Base-by-base conservation (phyloP, 2,329 filamentous ascomycete species). In the Clonostachys byssicola region DNA sequence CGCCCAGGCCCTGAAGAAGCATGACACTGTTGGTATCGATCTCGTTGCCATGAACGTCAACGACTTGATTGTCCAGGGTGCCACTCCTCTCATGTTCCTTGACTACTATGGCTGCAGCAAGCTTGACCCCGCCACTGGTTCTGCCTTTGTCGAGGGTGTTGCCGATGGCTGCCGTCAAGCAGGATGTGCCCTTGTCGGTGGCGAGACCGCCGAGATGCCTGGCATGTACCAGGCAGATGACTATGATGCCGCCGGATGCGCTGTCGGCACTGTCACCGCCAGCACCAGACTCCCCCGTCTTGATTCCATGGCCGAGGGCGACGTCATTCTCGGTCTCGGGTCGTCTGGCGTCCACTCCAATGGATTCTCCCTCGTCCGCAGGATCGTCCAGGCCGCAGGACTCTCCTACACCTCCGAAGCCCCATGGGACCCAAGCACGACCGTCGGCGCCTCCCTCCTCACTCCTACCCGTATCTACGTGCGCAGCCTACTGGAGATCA, bases 41-140 rank as follows among this genome's bases (percentile, higher is more conserved):
- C 80, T 99, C 35, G 94, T 99, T 5, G 94, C 94, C 55, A 97
- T 97, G 92, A 97, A 96, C 66, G 94, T 97, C 63, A 99, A 99
- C 67, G 94, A 99, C 61, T 78, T 99, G 0, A 86, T 99, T 45
- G 94, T 97, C 9, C 92, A 97, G 72, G 94, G 94, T 47, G 94
- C 94, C 12, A 89, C 94, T 56, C 92, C 94, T 3, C 78, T 97
- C 54, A 94, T 94, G 77, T 97, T 99, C 79, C 84, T 97, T 52
- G 94, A 99, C 73, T 97, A 95, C 78, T 96, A 95, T 70, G 92
- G 91, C 51, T 96, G 92, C 77, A 91, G 89, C 66, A 87, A 86
- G 65, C 81, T 99, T 18, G 83, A 95, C 55, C 81, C 92, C 9
- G 75, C 83, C 36, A 83, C 83, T 5, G 90, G 91, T 1, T 85